Percentiles rank a stretch among this genome's conserved stretches.
Evolutionary conservation across 2,329 filamentous ascomycete genomes (phyloP).

Genomic region (Neoscytalidium dimidiatum): DNA sequence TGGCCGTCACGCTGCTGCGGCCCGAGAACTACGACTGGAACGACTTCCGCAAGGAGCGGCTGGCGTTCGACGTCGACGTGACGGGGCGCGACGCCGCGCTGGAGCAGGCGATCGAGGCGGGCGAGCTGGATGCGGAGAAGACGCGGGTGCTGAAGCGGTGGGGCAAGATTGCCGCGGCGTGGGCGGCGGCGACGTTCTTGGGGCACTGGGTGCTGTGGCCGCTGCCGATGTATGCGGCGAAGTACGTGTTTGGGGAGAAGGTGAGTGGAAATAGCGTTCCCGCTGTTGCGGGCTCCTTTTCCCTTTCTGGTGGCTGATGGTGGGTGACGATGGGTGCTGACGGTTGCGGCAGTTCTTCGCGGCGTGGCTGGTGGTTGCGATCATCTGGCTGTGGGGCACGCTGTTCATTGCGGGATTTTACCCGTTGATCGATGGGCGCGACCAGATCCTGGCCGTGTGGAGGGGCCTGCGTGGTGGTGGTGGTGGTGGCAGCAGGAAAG

Average conservation of each 20-base stretch:
- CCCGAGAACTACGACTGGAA: slow-evolving; percentile 47
- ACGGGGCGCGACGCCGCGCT: slow-evolving; percentile 11
- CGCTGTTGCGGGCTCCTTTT: no score
- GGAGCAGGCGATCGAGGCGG: slow-evolving; percentile 26
- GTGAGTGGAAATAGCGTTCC: no score
- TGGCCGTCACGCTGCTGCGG: slow-evolving; percentile 49
- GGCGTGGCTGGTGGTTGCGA: slow-evolving; percentile 53
- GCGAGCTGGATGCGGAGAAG: slow-evolving; percentile 27
- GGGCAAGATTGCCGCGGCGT: slow-evolving; percentile 48
- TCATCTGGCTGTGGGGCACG: slow-evolving; percentile 57
- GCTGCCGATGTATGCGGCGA: slow-evolving; percentile 56
- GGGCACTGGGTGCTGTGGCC: slow-evolving; percentile 59
- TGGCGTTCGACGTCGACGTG: slow-evolving; percentile 36
- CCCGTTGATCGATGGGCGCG: slow-evolving; percentile 51
- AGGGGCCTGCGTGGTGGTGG: slow-evolving; percentile 16
- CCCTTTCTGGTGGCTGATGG: background rate
- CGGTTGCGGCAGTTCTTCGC: slow-evolving; percentile 48
- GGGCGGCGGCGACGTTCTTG: slow-evolving; percentile 53
- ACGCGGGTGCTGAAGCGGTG: slow-evolving; percentile 46
- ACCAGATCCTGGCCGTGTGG: slow-evolving; percentile 31
- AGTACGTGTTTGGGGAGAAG: slow-evolving; percentile 51
- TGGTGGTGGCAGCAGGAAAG: background rate
- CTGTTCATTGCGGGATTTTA: slow-evolving; percentile 54
- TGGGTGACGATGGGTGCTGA: background rate
- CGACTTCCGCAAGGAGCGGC: slow-evolving; percentile 30